Evolutionary conservation across 1,284 basidiomycete genomes (phyloP).

Genomic region (Leccinum variabile): DNA sequence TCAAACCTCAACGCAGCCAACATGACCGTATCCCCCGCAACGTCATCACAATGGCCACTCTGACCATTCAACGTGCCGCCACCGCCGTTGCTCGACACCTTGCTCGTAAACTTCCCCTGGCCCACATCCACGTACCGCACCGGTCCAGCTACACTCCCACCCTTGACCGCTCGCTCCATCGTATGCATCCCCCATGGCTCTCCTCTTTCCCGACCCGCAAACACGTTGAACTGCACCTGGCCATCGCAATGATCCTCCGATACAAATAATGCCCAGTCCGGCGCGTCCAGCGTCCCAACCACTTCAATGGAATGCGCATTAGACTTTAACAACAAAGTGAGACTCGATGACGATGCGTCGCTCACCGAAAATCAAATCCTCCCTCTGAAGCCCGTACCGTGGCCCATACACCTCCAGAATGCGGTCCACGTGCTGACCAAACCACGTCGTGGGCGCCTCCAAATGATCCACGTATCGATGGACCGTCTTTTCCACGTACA

Average conservation of each 20-base stretch:
- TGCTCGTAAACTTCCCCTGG: conserved; percentile 45
- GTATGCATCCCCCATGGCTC: conserved; percentile 70
- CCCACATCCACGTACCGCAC: conserved; percentile 42
- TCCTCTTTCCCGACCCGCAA: conserved; percentile 46
- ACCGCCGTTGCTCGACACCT: conserved; percentile 44
- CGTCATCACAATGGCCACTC: conserved; percentile 11
- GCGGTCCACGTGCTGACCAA: conserved; percentile 63
- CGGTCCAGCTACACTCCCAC: conserved; percentile 37
- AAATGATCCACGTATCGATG: conserved; percentile 66
- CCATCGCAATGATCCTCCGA: conserved; percentile 68
- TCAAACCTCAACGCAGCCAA: conserved; percentile 26
- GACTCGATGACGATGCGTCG: conserved; percentile 6
- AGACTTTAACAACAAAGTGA: not conserved
- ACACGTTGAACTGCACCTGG: conserved; percentile 66
- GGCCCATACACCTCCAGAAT: conserved; percentile 58
- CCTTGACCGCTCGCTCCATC: conserved; percentile 46
- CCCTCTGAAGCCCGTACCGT: conserved; percentile 57
- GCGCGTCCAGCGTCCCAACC: conserved; percentile 65
- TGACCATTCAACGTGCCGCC: not conserved
- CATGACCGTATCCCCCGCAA: conserved; percentile 25
- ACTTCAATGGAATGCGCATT: conserved; percentile 44
- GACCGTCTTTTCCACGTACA: conserved; percentile 66
- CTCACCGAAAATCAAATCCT: conserved; percentile 71
- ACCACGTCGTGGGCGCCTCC: conserved; percentile 63
- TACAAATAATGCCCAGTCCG: conserved; percentile 69